Conservation (phyloP, 805 yeast species). For the Yarrowia sp. region DNA sequence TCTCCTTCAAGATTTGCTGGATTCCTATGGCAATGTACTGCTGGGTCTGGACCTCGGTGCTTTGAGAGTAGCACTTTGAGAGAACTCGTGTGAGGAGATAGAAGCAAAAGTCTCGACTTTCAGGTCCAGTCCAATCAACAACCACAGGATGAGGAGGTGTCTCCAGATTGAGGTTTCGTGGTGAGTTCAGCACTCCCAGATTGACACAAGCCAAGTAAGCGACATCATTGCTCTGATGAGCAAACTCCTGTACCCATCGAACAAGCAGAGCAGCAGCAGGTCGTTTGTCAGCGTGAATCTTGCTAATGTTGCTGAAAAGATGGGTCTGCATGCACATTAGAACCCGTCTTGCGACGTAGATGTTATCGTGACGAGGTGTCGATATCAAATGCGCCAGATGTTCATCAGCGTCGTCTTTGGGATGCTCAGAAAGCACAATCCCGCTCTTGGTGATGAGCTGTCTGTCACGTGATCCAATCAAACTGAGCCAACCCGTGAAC, state of each 20-base stretch:
- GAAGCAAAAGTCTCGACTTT: slow-evolving; percentile 56
- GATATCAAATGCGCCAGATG: background rate
- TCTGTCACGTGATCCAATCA: slow-evolving; percentile 4
- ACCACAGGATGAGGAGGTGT: slow-evolving; percentile 27
- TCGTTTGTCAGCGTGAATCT: background rate
- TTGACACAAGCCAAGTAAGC: slow-evolving; percentile 22
- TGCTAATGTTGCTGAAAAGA: slow-evolving; percentile 1
- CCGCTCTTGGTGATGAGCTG: slow-evolving; percentile 23
- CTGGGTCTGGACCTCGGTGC: slow-evolving; percentile 85
- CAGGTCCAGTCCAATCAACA: slow-evolving; percentile 28
- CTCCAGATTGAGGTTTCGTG: slow-evolving; percentile 2
- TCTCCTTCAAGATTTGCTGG: slow-evolving; percentile 64
- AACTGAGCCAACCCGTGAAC: slow-evolving; percentile 12
- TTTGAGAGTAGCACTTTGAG: slow-evolving; percentile 88
- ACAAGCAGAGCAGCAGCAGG: slow-evolving; percentile 6
- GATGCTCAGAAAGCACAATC: background rate
- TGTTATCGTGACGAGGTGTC: slow-evolving; percentile 5
- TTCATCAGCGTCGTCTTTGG: slow-evolving; percentile 7
- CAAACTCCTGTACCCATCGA: slow-evolving; percentile 22
- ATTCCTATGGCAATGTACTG: slow-evolving; percentile 83
- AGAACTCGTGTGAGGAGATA: slow-evolving; percentile 70
- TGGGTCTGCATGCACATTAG: background rate
- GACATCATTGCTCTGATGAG: slow-evolving; percentile 13
- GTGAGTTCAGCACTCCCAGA: slow-evolving; percentile 8
- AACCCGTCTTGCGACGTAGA: slow-evolving; percentile 18